Conservation (phyloP, 306 rosid species). For the Styphnolobium japonicum region DNA sequence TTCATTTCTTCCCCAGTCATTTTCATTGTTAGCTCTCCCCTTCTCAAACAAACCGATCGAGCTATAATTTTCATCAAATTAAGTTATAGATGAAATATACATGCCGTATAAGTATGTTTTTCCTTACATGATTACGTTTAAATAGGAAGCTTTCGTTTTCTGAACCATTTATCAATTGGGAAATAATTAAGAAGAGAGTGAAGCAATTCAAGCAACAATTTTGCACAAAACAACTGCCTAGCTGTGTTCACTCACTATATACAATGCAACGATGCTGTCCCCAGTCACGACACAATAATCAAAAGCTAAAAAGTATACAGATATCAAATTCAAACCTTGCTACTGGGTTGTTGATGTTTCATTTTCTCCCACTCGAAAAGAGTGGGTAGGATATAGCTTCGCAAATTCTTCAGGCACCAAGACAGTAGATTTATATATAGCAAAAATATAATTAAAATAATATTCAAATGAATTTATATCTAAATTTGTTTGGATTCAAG, state of each 20-base stretch:
- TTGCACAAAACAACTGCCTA: background rate
- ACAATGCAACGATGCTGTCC: background rate
- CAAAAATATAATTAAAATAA: background rate
- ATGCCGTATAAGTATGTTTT: conserved; percentile 7
- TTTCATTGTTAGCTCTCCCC: background rate
- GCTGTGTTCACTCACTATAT: background rate
- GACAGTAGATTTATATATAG: too few relatives aligned
- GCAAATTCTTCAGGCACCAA: background rate
- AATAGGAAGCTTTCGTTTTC: background rate
- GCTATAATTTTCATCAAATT: background rate
- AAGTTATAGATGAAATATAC: background rate
- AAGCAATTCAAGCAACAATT: background rate
- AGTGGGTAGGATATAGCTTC: background rate
- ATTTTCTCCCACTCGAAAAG: background rate
- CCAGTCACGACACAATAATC: background rate
- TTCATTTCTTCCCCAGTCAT: background rate
- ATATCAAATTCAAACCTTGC: background rate
- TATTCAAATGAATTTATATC: background rate
- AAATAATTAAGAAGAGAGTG: background rate
- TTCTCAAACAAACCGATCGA: background rate
- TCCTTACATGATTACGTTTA: background rate
- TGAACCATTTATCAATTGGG: background rate
- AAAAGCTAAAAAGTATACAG: background rate
- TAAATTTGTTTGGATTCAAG: background rate
- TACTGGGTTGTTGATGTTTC: conserved; percentile 20